Evolutionary conservation across 2,329 filamentous ascomycete genomes (phyloP), one percentile per base, ranked within the genome.

Genomic region (Colletotrichum nymphaeae): DNA sequence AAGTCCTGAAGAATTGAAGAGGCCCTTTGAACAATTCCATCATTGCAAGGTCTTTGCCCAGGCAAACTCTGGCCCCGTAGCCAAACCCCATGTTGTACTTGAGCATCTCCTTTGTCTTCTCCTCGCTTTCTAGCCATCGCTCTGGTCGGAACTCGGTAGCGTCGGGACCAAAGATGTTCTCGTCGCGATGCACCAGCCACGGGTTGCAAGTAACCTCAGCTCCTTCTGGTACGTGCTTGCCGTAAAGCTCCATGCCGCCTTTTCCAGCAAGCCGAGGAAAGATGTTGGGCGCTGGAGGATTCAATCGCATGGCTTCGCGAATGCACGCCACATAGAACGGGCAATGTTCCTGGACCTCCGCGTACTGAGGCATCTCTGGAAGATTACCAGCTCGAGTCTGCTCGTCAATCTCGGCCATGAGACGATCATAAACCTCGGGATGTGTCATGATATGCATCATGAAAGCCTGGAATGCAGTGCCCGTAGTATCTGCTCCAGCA

Each of bases 401-500:
- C 2, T 75, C 72, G 68, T 86, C 84, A 46, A 90, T 84, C 72
- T 88, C 84, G 2, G 76, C 78, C 81, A 88, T 85, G 72, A 89
- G 80, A 65, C 81, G 85, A 7, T 82, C 80, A 74, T 88, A 88
- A 5, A 85, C 83, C 0, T 76, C 75, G 1, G 79, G 78, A 59
- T 84, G 77, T 5, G 79, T 78, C 53, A 87, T 75, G 26, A 89
- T 77, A 70, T 84, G 83, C 24, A 81, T 77, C 74, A 89, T 82
- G 74, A 88, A 79, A 1, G 84, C 85, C 66, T 87, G 85, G 77
- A 89, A 86, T 3, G 84, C 82, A 2, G 87, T 88, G 0, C 86
- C 87, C 0, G 86, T 88, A 5, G 87, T 89, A 74, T 89, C 87
- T 3, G 86, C 86, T 22, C 87, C 87, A 0, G 88, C 87, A 8